Base-by-base conservation (phyloP, 2,329 filamentous ascomycete species). In the Aureobasidium sp. region DNA sequence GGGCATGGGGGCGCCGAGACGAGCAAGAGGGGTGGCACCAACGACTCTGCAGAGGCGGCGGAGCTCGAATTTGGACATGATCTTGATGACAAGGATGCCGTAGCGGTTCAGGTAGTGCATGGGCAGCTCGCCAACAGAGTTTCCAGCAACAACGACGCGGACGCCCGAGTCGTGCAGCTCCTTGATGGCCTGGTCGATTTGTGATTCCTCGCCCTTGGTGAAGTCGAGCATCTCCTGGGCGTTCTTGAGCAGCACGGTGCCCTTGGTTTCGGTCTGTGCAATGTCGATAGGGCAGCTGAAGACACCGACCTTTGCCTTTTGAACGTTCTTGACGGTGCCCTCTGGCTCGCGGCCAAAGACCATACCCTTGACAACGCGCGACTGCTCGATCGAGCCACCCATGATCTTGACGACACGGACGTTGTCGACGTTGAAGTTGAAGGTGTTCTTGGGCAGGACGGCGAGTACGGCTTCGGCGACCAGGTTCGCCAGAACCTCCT, bases 341-440 rank as follows among this genome's bases (percentile, higher is more conserved):
- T 96, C 88, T n/a, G 94, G 94, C 77, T 96, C 90, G 73, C 95
- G 89, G 70, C 91, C 88, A 74, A 99, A 97, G 58, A 99, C 95
- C 94, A 99, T 99, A 68, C 94, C 94, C 82, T 90, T 95, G 64
- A 99, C 88, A 15, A 99, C 93, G 68, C 86, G 87, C 75, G 91
- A 96, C 80, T 99, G 92, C 71, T 95, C 90, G 72, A 99, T 80
- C 74, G 89, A 91, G 67, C 94, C 93, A 70, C 94, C 94, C 93
- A 99, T 97, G 72, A 99, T 99, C 84, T 99, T 99, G 70, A 99
- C 95, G 63, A 99, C 95, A 64, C 94, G 90, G 70, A 99, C 88
- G 76, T 99, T 99, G 81, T 99, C 94, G 67, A 99, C 91, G 77
- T 97, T 99, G 84, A 99, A 99, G 79, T 95, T 92, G 74, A 83